Base-by-base conservation (phyloP, 352 stramenopile genomes). In the Globisporangium abappressorium region DNA sequence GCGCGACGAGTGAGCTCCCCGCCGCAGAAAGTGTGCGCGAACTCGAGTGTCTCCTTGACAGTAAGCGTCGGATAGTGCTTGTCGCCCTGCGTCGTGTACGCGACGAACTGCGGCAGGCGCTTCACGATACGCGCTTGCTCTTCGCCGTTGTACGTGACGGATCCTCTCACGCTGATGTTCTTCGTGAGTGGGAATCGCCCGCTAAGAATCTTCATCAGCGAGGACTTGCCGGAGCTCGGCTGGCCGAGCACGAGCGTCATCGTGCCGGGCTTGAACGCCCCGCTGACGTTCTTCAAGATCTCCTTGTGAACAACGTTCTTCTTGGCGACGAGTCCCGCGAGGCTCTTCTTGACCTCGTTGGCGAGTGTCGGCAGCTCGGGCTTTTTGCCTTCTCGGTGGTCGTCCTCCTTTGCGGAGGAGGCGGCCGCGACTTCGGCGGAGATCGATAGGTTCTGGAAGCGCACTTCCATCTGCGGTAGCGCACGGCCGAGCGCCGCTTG, bases 11-110 rank as follows among this genome's bases (percentile, higher is more conserved):
- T 49, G 43, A 49, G 15, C 43, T 49, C 43, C 43, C 43, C 43
- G 1, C 74, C 76, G 38, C 66, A 80, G 55, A 73, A 84, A 20
- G 43, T 54, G 68, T 85, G 66, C 0, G 81, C 76, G 60, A 85
- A 89, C 54, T 78, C 61, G 1, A 88, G 69, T 28, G 81, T 89
- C 64, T 89, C 81, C 56, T 77, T 72, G 12, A 87, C 81, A 0
- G 81, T 86, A 9, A 89, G 66, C 7, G 64, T 81, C 2, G 81
- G 71, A 20, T 75, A 84, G 62, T 89, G 81, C 38, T 81, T 77
- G 64, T 88, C 80, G 0, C 54, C 68, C 60, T 90, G 79, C 15
- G 64, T 81, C 20, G 87, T 75, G 63, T 88, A 87, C 8, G 67
- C 66, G 14, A 78, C 74, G 53, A 84, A 80, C 65, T 88, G 77